Evolutionary conservation across 2,329 filamentous ascomycete genomes (phyloP), one percentile per base, ranked within the genome.

Genomic region (Intubia oerlemansii): DNA sequence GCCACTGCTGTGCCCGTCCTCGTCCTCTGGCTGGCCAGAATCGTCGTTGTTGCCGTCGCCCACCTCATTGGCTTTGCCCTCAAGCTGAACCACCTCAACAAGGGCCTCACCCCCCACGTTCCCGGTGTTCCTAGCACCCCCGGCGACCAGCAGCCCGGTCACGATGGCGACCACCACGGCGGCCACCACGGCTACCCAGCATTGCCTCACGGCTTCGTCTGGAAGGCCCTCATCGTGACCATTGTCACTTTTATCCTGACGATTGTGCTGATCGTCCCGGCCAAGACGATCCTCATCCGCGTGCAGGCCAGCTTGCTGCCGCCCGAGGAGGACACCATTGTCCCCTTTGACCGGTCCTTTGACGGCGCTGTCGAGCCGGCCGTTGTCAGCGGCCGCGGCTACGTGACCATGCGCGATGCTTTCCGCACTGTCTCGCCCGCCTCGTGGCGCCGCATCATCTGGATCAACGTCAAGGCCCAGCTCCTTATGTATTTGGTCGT

Each of bases 291-390:
- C 14, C 66, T 91, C 34, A 61, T 76, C 38, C 80, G 85, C 36
- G 71, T 92, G 20, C 81, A 91, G 47, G 82, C 84, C 6, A 85
- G 79, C 27, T 69, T 92, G 40, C 67, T 95, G 3, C 67, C 81
- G 1, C 73, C 80, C 34, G 71, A 79, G 12, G 65, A 82, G 39
- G 75, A 90, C 52, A 70, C 79, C 16, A 77, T 93, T 38, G 72
- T 95, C 20, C 74, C 80, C 18, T 92, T 95, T 42, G 85, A 95
- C 57, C 77, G 82, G 38, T 74, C 73, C 17, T 90, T 90, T 43
- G 67, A 64, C 37, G 79, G 79, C 40, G 75, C 71, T 45, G 66
- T 85, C 17, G 66, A 74, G 38, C 71, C 78, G n/a, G 64, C 66
- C 34, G 61, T 81, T 28, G 56, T 81, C n/a, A 72, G 68, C 34